phyloP scores from a whole-genome alignment of 495 filamentous ascomycete species.

The Neurospora tetraspora region DNA sequence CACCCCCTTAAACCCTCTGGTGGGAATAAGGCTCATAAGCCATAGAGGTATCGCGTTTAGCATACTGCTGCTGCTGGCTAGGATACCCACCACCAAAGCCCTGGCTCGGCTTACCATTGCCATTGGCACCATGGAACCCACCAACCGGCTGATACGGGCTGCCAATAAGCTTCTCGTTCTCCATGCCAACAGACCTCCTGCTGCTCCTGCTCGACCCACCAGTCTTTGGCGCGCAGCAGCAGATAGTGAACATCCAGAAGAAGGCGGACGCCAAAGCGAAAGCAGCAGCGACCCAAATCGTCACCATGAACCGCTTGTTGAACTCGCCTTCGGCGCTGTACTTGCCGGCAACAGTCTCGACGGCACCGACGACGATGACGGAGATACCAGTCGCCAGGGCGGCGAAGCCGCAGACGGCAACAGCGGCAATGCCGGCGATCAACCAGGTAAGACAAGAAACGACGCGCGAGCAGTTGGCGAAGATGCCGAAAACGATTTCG shows the following conservation, averaged over 20 bases:
- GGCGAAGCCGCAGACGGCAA: slow-evolving; percentile 51
- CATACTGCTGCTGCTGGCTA: slow-evolving; percentile 13
- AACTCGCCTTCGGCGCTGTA: slow-evolving; percentile 57
- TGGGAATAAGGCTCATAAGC: slow-evolving; percentile 49
- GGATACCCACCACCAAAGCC: not conserved
- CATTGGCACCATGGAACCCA: slow-evolving; percentile 22
- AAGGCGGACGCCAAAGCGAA: slow-evolving; percentile 62
- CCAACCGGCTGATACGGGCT: slow-evolving; percentile 37
- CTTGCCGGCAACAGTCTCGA: slow-evolving; percentile 50
- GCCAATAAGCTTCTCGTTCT: slow-evolving; percentile 37
- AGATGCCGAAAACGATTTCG: slow-evolving; percentile 69
- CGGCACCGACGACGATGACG: slow-evolving; percentile 54
- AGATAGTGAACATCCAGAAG: slow-evolving; percentile 85
- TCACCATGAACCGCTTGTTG: slow-evolving; percentile 56
- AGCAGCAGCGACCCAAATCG: slow-evolving; percentile 68
- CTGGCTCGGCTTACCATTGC: slow-evolving; percentile 21
- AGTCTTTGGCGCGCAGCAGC: slow-evolving; percentile 60
- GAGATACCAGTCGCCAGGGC: slow-evolving; percentile 51
- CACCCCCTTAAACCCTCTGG: slow-evolving; percentile 24
- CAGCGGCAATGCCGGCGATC: slow-evolving; percentile 39
- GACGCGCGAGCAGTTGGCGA: slow-evolving; percentile 45
- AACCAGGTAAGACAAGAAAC: slow-evolving; percentile 42
- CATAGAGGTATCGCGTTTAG: slow-evolving; percentile 15
- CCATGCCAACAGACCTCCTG: slow-evolving; percentile 3
- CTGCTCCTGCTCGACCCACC: slow-evolving; percentile 16